These are phyloP conservation scores for Ceratocystis destructans DNA, from an alignment of 2,329 filamentous ascomycete species.

Conservation along the genomic window DNA sequence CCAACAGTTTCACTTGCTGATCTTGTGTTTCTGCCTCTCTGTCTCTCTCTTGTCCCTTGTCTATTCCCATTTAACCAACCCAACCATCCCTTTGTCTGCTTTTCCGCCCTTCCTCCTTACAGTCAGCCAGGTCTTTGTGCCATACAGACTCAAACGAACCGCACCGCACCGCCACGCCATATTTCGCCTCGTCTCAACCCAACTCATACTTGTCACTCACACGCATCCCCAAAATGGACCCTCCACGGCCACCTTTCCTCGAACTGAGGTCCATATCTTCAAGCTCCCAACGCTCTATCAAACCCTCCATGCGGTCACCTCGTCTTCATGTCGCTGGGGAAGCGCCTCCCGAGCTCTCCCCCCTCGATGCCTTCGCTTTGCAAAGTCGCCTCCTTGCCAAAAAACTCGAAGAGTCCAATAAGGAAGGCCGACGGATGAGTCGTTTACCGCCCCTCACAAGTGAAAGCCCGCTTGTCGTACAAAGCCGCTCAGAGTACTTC, in stretches of 20 bases:
- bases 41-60: slow-evolving; percentile 8
- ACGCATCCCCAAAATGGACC: slow-evolving; percentile 32
- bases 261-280: slow-evolving; percentile 47
- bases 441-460: slow-evolving; percentile 71
- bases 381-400: slow-evolving; percentile 79
- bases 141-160: not conserved
- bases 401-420: slow-evolving; percentile 68
- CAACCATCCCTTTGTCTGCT: slow-evolving; percentile 8
- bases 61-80: not conserved
- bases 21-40: slow-evolving; percentile 8
- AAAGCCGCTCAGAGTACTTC: slow-evolving; percentile 68
- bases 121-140: not conserved
- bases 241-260: slow-evolving; percentile 41
- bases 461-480: slow-evolving; percentile 62
- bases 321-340: slow-evolving; percentile 66
- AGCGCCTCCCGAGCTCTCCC: slow-evolving; percentile 77
- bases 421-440: slow-evolving; percentile 66
- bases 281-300: slow-evolving; percentile 32
- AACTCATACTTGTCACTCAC: not conserved
- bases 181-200: not conserved
- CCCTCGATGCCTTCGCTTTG: slow-evolving; percentile 85
- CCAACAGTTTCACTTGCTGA: slow-evolving; percentile 1
- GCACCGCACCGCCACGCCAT: not conserved
- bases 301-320: slow-evolving; percentile 51
- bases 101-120: not conserved